A percentile compares a stretch with the other conserved stretches of the same genome.
These are phyloP conservation scores for Persicaria maculosa DNA, from an alignment of 148 eudicot genomes.

Conservation along the genomic window DNA sequence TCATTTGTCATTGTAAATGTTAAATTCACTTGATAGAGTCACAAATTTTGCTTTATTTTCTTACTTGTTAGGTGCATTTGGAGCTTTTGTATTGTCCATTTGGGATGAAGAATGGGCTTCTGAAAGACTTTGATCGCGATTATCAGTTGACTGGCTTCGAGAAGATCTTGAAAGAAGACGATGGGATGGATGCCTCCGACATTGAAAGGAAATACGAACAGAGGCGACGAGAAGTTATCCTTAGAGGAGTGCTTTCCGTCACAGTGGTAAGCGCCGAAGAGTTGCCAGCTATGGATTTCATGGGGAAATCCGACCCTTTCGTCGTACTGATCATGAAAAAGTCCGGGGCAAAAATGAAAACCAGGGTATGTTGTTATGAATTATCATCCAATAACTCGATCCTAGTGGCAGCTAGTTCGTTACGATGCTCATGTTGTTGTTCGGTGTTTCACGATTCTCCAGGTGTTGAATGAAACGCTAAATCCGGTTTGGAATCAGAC, in stretches of 20 bases:
- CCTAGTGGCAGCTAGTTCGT: not conserved
- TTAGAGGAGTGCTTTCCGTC: conserved; percentile 83
- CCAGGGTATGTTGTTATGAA: conserved; percentile 47
- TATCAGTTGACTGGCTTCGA: conserved; percentile 59
- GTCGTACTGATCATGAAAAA: conserved; percentile 62
- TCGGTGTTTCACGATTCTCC: conserved; percentile 17
- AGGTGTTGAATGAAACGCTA: conserved; percentile 70
- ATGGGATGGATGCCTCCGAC: conserved; percentile 27
- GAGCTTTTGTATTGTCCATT: conserved; percentile 79
- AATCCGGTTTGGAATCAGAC: conserved; percentile 96
- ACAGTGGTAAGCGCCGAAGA: conserved; percentile 69
- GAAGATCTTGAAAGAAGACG: conserved; percentile 48
- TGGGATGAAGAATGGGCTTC: conserved; percentile 43
- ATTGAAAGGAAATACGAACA: conserved; percentile 29
- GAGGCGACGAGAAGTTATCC: conserved; percentile 46
- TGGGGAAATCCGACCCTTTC: conserved; percentile 83
- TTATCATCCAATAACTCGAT: conserved; percentile 7
- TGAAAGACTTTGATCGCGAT: conserved; percentile 43
- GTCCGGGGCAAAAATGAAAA: conserved; percentile 58
- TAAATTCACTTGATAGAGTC: not conserved
- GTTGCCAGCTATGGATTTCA: conserved; percentile 61
- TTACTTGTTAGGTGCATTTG: conserved; percentile 60
- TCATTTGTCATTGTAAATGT: not conserved
- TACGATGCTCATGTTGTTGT: not conserved
- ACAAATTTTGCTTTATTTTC: not conserved